Percentiles rank a stretch among this genome's conserved stretches.
Conservation (phyloP, 345 rosid species). For the Anastatica hierochuntica region DNA sequence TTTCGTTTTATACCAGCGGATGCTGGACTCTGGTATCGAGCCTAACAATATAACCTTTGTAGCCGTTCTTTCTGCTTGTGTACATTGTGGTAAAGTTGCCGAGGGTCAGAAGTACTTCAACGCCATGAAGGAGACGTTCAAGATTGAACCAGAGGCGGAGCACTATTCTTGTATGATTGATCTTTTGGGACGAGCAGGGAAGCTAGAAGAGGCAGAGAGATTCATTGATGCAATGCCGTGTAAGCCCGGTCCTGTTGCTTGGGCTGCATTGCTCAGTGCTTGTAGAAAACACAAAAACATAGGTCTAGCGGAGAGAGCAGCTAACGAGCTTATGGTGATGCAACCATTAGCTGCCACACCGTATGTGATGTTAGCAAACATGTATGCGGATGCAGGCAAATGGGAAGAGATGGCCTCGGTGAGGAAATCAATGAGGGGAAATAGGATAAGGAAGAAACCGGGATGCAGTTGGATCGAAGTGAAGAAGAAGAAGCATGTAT, state of each 20-base stretch:
- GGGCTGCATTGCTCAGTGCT: conserved; percentile 86
- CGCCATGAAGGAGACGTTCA: conserved; percentile 55
- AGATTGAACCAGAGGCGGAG: conserved; percentile 70
- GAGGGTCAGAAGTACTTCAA: conserved; percentile 56
- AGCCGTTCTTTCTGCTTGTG: conserved; percentile 81
- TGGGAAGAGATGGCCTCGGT: conserved; percentile 63
- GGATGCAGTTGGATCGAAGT: conserved; percentile 94
- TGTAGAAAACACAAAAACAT: conserved; percentile 63
- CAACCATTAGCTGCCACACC: conserved; percentile 74
- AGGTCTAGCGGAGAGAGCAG: conserved; percentile 62
- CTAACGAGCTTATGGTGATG: conserved; percentile 44
- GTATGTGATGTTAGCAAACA: conserved; percentile 78
- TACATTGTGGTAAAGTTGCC: conserved; percentile 60
- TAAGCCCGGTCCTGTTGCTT: conserved; percentile 46
- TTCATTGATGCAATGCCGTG: conserved; percentile 67
- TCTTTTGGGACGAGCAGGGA: conserved; percentile 74
- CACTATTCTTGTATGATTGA: conserved; percentile 92
- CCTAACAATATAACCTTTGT: conserved; percentile 76
- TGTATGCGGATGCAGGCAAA: conserved; percentile 49
- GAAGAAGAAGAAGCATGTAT: conserved; percentile 49
- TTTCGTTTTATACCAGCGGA: conserved; percentile 43
- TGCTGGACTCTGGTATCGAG: conserved; percentile 43
- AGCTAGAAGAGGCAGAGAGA: conserved; percentile 65
- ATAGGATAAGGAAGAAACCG: conserved; percentile 71
- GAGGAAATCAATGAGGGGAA: conserved; percentile 66